A percentile compares a stretch with the other conserved stretches of the same genome.
Evolutionary conservation across 495 filamentous ascomycete genomes (phyloP).

Genomic region (Cercophora sp.): DNA sequence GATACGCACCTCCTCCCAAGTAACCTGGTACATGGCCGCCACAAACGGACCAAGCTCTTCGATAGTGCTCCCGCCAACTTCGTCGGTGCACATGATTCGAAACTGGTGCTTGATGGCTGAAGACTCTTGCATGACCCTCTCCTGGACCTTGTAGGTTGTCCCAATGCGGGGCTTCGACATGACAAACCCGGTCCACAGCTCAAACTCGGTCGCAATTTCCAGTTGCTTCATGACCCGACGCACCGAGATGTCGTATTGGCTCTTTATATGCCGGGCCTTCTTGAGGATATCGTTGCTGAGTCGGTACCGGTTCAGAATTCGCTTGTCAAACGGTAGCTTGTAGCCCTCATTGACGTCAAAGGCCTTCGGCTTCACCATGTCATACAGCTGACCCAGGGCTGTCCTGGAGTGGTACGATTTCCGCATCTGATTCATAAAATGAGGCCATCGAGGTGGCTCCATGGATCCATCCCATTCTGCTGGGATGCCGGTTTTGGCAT

Average conservation of each 20-base stretch:
- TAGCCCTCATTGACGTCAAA: conserved; percentile 70
- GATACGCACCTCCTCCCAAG: conserved; percentile 60
- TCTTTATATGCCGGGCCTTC: conserved; percentile 63
- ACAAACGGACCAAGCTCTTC: conserved; percentile 62
- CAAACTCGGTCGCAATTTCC: conserved; percentile 84
- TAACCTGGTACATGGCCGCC: conserved; percentile 83
- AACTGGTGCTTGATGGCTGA: conserved; percentile 61
- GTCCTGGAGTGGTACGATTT: conserved; percentile 62
- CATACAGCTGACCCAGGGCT: conserved; percentile 80
- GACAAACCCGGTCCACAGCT: conserved; percentile 82
- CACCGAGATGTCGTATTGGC: conserved; percentile 71
- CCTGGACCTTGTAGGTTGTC: conserved; percentile 80
- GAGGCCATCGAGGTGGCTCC: conserved; percentile 63
- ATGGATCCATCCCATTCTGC: conserved; percentile 63
- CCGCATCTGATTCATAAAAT: conserved; percentile 81
- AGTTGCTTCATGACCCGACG: conserved; percentile 81
- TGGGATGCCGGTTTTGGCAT: conserved; percentile 79
- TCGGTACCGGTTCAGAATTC: conserved; percentile 65
- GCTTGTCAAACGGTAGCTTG: conserved; percentile 66
- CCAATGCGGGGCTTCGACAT: conserved; percentile 61
- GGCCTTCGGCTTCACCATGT: conserved; percentile 44
- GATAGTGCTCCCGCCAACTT: conserved; percentile 57
- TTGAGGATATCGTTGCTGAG: conserved; percentile 51
- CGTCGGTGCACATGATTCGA: conserved; percentile 56
- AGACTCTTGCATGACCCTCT: conserved; percentile 69